These are phyloP conservation scores for Brasilioporus rufonigricans DNA, from an alignment of 768 basidiomycete species.

Conservation along the genomic window DNA sequence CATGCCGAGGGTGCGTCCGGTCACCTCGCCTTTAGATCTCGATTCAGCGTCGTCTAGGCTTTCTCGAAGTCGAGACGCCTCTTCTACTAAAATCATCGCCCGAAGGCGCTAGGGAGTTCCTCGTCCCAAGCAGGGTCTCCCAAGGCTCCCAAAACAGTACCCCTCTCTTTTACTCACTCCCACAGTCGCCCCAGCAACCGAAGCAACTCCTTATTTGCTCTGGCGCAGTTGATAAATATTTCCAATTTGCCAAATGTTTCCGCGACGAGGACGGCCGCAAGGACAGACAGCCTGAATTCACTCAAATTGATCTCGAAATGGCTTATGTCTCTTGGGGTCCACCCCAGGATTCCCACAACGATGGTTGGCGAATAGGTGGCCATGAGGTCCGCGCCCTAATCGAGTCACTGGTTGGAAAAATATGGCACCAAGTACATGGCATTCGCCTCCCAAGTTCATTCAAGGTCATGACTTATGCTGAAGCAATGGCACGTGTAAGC, in stretches of 20 bases:
- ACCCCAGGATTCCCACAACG: conserved; percentile 13
- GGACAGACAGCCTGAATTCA: conserved; percentile 96
- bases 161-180: conserved; percentile 78
- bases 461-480: conserved; percentile 81
- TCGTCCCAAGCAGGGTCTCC: conserved; percentile 72
- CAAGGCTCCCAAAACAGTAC: conserved; percentile 18
- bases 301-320: conserved; percentile 96
- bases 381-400: conserved; percentile 75
- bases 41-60: conserved; percentile 48
- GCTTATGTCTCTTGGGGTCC: conserved; percentile 85
- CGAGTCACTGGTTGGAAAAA: conserved; percentile 66
- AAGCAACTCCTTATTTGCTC: conserved; percentile 92
- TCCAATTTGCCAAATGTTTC: conserved; percentile 92
- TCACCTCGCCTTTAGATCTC: conserved; percentile 3
- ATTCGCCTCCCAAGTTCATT: conserved; percentile 61
- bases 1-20: conserved; percentile 62
- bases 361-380: conserved; percentile 84
- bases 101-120: conserved; percentile 92
- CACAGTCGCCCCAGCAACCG: conserved; percentile 95
- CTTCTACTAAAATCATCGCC: conserved; percentile 87
- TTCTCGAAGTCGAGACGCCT: conserved; percentile 93
- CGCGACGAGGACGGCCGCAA: conserved; percentile 94
- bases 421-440: conserved; percentile 74
- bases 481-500: conserved; percentile 86
- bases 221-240: conserved; percentile 87